These are phyloP conservation scores for Eimeria tenella DNA, from an alignment of 169 alveolate genomes.

Conservation along the genomic window DNA sequence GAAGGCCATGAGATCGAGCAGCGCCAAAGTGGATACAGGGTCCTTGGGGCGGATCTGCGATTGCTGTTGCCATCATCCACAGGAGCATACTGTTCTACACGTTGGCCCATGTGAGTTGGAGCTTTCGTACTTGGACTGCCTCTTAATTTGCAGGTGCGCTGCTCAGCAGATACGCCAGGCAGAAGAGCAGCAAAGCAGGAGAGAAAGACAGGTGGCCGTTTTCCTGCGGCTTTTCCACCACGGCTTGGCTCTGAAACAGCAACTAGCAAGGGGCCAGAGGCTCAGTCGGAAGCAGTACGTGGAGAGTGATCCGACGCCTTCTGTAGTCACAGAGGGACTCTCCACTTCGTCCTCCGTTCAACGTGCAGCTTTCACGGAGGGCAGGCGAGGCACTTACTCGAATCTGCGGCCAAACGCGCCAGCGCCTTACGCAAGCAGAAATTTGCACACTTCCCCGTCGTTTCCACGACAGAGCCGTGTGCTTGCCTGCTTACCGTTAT, in stretches of 20 bases:
- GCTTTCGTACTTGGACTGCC: constrained; percentile 51
- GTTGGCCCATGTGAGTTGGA: constrained; percentile 48
- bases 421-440: neutral
- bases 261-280: neutral
- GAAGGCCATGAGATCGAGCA: neutral
- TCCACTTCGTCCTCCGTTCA: neutral
- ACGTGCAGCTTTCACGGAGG: neutral
- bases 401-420: neutral
- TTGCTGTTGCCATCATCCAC: constrained; percentile 72
- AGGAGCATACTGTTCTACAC: constrained; percentile 48
- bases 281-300: constrained; percentile 3
- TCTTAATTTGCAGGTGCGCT: constrained; percentile 49
- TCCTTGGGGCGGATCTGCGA: constrained; percentile 13
- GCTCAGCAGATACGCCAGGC: constrained; percentile 53
- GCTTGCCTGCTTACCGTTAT: constrained; percentile 34
- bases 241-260: neutral
- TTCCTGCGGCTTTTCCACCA: constrained; percentile 45
- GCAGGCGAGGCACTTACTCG: neutral
- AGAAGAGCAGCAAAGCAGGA: constrained; percentile 30
- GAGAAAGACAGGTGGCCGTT: neutral
- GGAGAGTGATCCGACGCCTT: neutral
- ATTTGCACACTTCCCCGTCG: neutral
- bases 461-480: constrained; percentile 44
- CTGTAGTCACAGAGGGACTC: neutral
- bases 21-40: neutral